Evolutionary conservation across 495 filamentous ascomycete genomes (phyloP), one percentile per base, ranked within the genome.

Genomic region (Entonaema liquescens): DNA sequence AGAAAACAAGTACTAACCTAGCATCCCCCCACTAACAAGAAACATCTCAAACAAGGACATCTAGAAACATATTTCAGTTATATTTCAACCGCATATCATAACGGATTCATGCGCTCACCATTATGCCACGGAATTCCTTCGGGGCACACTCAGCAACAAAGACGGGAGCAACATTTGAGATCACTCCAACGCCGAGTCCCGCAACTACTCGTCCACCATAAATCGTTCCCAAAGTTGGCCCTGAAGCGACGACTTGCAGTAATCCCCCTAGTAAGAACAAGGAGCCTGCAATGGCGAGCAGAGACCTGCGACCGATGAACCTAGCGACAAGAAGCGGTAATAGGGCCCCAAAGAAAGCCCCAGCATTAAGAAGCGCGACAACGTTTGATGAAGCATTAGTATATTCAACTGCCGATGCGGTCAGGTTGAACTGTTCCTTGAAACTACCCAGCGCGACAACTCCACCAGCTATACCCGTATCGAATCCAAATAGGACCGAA

Each of bases 151-250:
- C 84, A 4, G 81, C 77, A 26, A 74, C 79, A 65, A 78, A 85
- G 59, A 83, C 81, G 17, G 85, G 84, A 0, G 85, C 82, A 29
- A 87, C 81, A 3, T 82, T 81, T 0, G 83, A 83, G 9, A 81
- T 81, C 21, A 75, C 78, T 17, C 86, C 85, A 7, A 88, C 78
- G 8, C 84, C 86, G 3, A 88, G 57, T 31, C 84, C 85, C 3
- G 80, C 79, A 15, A 87, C 77, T 6, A 85, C 77, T 15, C 85
- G 76, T 3, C 68, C 74, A 9, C 33, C 71, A 62, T 79, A 76
- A 70, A 52, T 70, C 61, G 58, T 71, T 21, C 26, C 72, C 17
- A 40, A 54, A 3, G 42, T 61, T 50, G 35, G 60, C 36, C 40
- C 47, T 17, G 59, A 65, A 25, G 62, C 40, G 11, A 47, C 42